Evolutionary conservation across 2,329 filamentous ascomycete species (phyloP).

Genomic region (Samsoniella hepiali): DNA sequence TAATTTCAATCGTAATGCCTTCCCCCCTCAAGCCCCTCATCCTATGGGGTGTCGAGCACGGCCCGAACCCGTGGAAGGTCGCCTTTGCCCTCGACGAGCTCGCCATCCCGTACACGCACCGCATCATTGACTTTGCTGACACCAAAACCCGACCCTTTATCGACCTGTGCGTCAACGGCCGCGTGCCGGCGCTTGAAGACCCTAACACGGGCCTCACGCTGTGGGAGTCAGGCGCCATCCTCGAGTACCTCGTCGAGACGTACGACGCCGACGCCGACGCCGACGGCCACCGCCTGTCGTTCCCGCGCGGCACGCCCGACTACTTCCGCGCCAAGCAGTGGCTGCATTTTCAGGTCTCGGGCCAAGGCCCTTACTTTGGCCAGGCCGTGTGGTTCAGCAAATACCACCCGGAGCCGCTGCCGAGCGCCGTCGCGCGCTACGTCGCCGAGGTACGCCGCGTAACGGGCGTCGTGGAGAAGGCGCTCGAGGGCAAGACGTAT

Average conservation of each 20-base stretch:
- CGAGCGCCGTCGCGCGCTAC: conserved; percentile 32
- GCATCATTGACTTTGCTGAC: conserved; percentile 15
- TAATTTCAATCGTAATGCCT: not conserved
- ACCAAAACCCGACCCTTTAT: not conserved
- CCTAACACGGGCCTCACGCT: conserved; percentile 19
- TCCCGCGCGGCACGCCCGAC: conserved; percentile 25
- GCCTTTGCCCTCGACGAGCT: conserved; percentile 25
- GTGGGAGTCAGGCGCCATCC: conserved; percentile 22
- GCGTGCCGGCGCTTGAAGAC: conserved; percentile 18
- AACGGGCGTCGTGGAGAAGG: conserved; percentile 7
- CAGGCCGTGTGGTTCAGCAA: conserved; percentile 32
- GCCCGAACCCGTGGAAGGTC: conserved; percentile 22
- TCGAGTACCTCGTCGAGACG: conserved; percentile 20
- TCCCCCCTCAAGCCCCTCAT: conserved; percentile 9
- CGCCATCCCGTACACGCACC: conserved; percentile 21
- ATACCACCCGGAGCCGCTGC: conserved; percentile 29
- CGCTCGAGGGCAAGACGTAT: not conserved
- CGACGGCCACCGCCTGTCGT: conserved; percentile 21
- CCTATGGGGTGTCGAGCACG: conserved; percentile 14
- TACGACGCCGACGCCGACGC: conserved; percentile 16
- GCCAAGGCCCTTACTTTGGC: conserved; percentile 39
- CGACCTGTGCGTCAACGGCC: conserved; percentile 21
- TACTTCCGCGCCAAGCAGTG: conserved; percentile 34
- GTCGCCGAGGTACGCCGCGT: conserved; percentile 28
- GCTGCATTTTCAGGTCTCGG: conserved; percentile 38